A percentile compares a stretch with the other conserved stretches of the same genome.
Conservation (phyloP, 2,329 filamentous ascomycete species). For the Stylonectria norvegica region DNA sequence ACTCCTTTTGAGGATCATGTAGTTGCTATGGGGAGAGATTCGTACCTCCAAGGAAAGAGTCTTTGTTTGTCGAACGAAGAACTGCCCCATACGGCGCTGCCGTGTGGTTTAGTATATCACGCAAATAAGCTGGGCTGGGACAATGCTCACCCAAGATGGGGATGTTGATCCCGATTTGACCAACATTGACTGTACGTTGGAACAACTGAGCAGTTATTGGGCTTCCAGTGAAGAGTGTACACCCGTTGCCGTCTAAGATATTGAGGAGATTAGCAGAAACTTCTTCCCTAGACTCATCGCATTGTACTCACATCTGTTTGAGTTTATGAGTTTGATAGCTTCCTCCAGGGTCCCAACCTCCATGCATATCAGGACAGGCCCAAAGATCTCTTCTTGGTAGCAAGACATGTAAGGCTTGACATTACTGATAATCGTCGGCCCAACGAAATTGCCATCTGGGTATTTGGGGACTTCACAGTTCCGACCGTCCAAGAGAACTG, state of each 20-base stretch:
- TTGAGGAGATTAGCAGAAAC: too few relatives aligned
- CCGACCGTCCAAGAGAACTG: conserved; percentile 23
- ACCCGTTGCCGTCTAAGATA: conserved; percentile 21
- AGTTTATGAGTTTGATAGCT: conserved; percentile 25
- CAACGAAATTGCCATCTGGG: conserved; percentile 24
- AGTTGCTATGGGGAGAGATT: conserved; percentile 5
- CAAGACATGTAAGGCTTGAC: conserved; percentile 14
- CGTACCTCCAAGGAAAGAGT: conserved; percentile 24
- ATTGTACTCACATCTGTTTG: conserved; percentile 28
- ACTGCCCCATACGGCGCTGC: conserved; percentile 17
- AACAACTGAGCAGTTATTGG: conserved; percentile 15
- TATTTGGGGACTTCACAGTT: conserved; percentile 16
- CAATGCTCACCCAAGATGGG: conserved; percentile 16
- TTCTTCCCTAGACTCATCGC: too few relatives aligned
- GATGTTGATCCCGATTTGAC: conserved; percentile 26
- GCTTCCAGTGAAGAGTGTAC: conserved; percentile 21
- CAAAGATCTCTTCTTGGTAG: conserved; percentile 30
- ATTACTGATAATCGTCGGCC: conserved; percentile 9
- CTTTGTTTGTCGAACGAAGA: conserved; percentile 22
- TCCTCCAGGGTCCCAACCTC: conserved; percentile 22
- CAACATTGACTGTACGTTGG: conserved; percentile 21
- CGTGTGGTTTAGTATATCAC: not conserved
- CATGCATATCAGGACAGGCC: conserved; percentile 24
- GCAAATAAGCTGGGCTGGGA: too few relatives aligned
- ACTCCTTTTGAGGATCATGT: too few relatives aligned